A percentile compares a stretch with the other conserved stretches of the same genome.
Conservation (phyloP, 306 rosid genomes). For the Lithocarpus polystachyus region DNA sequence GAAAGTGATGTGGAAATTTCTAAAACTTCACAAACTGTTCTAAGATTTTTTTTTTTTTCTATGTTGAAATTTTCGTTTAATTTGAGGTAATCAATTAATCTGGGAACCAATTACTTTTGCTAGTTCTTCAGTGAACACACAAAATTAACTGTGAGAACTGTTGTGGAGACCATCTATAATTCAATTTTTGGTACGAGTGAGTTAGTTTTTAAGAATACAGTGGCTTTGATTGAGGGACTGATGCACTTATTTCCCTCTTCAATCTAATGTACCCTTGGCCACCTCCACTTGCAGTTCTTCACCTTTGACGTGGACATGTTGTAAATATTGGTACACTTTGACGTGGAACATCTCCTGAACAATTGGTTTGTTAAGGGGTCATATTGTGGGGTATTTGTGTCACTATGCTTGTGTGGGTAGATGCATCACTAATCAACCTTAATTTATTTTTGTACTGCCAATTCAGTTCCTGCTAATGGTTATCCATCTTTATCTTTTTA, state of each 20-base stretch:
- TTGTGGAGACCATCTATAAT: too few relatives aligned
- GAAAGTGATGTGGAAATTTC: slow-evolving; percentile 23
- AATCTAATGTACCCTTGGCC: too few relatives aligned
- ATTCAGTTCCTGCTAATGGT: background rate
- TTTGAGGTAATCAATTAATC: too few relatives aligned
- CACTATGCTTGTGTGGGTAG: background rate
- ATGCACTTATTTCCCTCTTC: background rate
- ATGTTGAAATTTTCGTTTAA: too few relatives aligned
- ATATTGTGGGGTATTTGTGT: background rate
- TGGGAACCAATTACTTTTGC: too few relatives aligned
- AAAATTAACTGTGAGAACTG: too few relatives aligned
- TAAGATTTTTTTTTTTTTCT: too few relatives aligned
- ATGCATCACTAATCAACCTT: background rate
- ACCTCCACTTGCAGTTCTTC: too few relatives aligned
- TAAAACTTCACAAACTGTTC: background rate
- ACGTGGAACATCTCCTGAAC: background rate
- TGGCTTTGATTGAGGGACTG: too few relatives aligned
- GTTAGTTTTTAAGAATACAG: too few relatives aligned
- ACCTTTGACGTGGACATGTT: background rate
- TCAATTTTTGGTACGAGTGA: too few relatives aligned
- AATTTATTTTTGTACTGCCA: background rate
- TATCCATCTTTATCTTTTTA: background rate
- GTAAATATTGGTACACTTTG: background rate
- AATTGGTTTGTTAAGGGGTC: background rate
- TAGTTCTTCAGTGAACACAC: too few relatives aligned